Percentiles rank a stretch among this genome's conserved stretches.
phyloP scores from a whole-genome alignment of 768 basidiomycete species.

The Phylloporus arenicola region DNA sequence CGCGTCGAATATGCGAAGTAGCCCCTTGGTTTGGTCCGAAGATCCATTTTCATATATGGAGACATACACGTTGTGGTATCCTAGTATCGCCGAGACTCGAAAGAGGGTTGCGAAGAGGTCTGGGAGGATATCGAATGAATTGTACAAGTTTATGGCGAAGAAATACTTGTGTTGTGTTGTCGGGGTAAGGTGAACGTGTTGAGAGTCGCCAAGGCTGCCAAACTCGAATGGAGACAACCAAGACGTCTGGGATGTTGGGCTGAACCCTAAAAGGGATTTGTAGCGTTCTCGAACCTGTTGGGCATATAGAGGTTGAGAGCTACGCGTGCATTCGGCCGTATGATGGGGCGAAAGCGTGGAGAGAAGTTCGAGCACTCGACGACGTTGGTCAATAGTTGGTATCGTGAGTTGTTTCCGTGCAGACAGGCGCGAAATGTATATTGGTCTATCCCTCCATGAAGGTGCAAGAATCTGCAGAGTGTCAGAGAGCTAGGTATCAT shows the following conservation, averaged over 20 bases:
- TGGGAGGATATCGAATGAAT: conserved; percentile 97
- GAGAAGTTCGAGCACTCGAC: conserved; percentile 80
- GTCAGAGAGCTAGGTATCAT: not conserved
- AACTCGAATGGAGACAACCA: conserved; percentile 58
- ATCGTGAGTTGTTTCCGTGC: conserved; percentile 61
- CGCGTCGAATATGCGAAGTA: conserved; percentile 92
- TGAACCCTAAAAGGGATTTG: conserved; percentile 74
- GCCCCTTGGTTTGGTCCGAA: conserved; percentile 96
- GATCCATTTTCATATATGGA: conserved; percentile 99
- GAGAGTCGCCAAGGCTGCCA: conserved; percentile 36
- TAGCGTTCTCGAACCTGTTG: conserved; percentile 87
- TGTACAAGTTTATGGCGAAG: conserved; percentile 99
- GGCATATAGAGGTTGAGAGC: conserved; percentile 77
- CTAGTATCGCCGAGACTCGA: conserved; percentile 84
- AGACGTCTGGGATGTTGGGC: conserved; percentile 48
- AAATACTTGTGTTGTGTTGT: conserved; percentile 90
- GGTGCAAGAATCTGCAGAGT: conserved; percentile 23
- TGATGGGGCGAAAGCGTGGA: conserved; percentile 86
- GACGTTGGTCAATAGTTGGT: conserved; percentile 80
- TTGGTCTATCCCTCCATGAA: conserved; percentile 53
- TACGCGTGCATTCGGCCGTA: conserved; percentile 86
- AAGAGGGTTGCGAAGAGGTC: conserved; percentile 97
- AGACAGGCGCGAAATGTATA: conserved; percentile 43
- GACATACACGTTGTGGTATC: conserved; percentile 96
- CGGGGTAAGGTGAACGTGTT: conserved; percentile 34